A percentile compares a stretch with the other conserved stretches of the same genome.
Conservation (phyloP, 177 flowering plant species). For the Vitis hybrid region DNA sequence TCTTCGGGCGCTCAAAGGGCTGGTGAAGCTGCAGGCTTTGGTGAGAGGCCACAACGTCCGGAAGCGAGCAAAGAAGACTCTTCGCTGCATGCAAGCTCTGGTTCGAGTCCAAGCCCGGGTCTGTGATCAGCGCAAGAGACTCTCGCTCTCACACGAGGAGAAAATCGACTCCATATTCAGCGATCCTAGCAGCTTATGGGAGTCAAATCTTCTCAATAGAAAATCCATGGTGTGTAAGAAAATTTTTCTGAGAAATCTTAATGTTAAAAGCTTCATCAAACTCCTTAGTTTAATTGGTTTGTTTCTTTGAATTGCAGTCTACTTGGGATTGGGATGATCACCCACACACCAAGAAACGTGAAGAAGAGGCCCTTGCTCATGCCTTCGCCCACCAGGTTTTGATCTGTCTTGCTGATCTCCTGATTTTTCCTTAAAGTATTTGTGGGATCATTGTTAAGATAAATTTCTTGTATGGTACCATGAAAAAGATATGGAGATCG, state of each 20-base stretch:
- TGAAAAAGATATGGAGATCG: slow-evolving; percentile 36
- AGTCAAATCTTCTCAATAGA: slow-evolving; percentile 17
- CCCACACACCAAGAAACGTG: slow-evolving; percentile 22
- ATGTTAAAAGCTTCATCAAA: too few species aligned
- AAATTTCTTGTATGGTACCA: too few species aligned
- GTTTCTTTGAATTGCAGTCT: slow-evolving; percentile 22
- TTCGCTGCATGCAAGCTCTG: slow-evolving; percentile 51
- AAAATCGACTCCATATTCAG: slow-evolving; percentile 18
- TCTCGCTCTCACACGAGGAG: slow-evolving; percentile 33
- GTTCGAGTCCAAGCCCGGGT: slow-evolving; percentile 52
- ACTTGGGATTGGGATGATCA: slow-evolving; percentile 27
- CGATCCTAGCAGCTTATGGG: slow-evolving; percentile 23
- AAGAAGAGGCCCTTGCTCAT: slow-evolving; percentile 34
- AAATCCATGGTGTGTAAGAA: slow-evolving; percentile 30
- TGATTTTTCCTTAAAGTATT: not conserved
- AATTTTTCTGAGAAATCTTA: too few species aligned
- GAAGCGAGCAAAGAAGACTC: slow-evolving; percentile 47
- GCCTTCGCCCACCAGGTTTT: slow-evolving; percentile 53
- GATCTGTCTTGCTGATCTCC: not conserved
- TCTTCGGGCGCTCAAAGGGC: slow-evolving; percentile 56
- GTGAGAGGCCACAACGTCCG: slow-evolving; percentile 59
- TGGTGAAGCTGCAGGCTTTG: slow-evolving; percentile 60
- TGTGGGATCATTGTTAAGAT: not conserved
- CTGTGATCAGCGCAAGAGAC: slow-evolving; percentile 38
- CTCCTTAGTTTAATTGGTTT: not conserved